These are phyloP conservation scores for Uromyces viciae-fabae DNA, from an alignment of 1,284 basidiomycete species.

Conservation along the genomic window DNA sequence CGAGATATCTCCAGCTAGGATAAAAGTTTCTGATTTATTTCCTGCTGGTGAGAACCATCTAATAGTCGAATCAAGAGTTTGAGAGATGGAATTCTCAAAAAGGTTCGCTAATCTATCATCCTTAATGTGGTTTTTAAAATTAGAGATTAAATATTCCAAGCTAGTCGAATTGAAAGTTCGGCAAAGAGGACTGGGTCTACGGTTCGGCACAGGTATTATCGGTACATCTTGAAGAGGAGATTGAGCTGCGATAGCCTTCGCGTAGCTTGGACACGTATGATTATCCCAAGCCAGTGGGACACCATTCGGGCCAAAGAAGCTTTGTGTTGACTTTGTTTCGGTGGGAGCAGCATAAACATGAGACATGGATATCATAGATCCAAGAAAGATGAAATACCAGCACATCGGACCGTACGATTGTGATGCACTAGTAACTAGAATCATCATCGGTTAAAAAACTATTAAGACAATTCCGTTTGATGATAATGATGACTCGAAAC, in stretches of 20 bases:
- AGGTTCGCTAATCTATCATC: neutral
- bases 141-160: neutral
- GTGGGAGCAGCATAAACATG: neutral
- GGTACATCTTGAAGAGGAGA: neutral
- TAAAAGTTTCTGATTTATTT: slow-evolving; percentile 45
- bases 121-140: neutral
- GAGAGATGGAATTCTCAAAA: slow-evolving; percentile 15
- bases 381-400: neutral
- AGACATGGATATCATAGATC: neutral
- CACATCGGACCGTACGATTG: too few relatives aligned
- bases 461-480: too few relatives aligned
- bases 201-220: slow-evolving; percentile 1
- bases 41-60: slow-evolving; percentile 49
- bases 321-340: neutral
- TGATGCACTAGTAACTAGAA: too few relatives aligned
- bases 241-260: neutral
- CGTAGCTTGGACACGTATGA: neutral
- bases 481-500: too few relatives aligned
- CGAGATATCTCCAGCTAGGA: slow-evolving; percentile 50
- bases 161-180: slow-evolving; percentile 5
- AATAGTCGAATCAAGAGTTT: slow-evolving; percentile 49
- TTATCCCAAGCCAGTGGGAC: neutral
- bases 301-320: neutral
- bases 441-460: too few relatives aligned
- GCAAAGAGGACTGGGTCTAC: neutral